Conservation (phyloP, 1,284 basidiomycete genomes). For the Sanghuangporus sanghuang region DNA sequence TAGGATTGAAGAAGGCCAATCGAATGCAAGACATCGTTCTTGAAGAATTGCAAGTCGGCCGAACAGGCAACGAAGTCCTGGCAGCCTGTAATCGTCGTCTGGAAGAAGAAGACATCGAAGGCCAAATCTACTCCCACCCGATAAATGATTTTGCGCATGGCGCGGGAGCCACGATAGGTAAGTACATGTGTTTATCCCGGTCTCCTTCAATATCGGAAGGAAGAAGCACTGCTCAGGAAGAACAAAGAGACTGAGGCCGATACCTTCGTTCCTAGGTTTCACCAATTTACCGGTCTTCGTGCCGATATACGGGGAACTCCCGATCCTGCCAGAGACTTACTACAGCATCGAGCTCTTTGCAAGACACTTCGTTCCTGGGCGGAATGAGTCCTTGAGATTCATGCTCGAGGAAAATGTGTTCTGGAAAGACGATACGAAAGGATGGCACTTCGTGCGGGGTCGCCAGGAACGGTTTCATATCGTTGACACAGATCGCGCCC, state of each 20-base stretch:
- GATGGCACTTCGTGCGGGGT: constrained; percentile 46
- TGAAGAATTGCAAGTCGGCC: constrained; percentile 38
- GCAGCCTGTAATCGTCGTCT: constrained; percentile 36
- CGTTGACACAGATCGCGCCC: constrained; percentile 25
- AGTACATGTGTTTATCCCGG: not conserved
- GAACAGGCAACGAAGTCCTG: constrained; percentile 45
- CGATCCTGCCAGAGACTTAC: constrained; percentile 39
- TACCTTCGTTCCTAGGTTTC: constrained; percentile 34
- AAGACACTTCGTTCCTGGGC: constrained; percentile 43
- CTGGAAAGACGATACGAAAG: constrained; percentile 34
- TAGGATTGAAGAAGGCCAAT: constrained; percentile 42
- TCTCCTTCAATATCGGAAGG: not conserved
- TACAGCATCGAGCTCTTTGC: constrained; percentile 51
- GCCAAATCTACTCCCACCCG: constrained; percentile 48
- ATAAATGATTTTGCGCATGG: constrained; percentile 56
- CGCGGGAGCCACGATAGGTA: constrained; percentile 47
- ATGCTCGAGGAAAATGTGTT: constrained; percentile 46
- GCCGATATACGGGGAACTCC: constrained; percentile 40
- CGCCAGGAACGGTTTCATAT: constrained; percentile 44
- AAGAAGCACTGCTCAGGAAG: not conserved
- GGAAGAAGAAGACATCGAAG: constrained; percentile 39
- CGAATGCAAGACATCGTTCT: constrained; percentile 47
- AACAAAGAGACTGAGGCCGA: not conserved
- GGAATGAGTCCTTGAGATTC: constrained; percentile 42
- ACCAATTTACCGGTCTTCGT: constrained; percentile 42